Conservation (phyloP, 2,329 filamentous ascomycete species). For the Xylariaceae sp. region DNA sequence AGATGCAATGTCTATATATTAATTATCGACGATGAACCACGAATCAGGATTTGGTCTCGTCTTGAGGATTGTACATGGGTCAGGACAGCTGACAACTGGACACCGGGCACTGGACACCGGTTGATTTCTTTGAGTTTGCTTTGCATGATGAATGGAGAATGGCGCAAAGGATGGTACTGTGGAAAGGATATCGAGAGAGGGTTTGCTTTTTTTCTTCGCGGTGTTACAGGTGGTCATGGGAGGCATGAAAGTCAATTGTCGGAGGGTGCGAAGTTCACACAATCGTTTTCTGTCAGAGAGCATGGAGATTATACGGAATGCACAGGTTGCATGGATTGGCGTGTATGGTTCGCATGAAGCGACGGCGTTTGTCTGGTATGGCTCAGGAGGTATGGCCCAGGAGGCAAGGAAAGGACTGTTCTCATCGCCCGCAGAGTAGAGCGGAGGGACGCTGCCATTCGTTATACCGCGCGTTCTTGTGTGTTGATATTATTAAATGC, state of each 20-base stretch:
- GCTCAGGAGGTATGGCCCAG: neutral
- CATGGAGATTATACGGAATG: conserved; percentile 3
- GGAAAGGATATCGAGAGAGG: conserved; percentile 1
- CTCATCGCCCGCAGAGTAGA: conserved; percentile 5
- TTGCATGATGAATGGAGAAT: neutral
- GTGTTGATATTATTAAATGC: conserved; percentile 1
- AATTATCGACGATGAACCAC: neutral
- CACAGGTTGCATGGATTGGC: conserved; percentile 1
- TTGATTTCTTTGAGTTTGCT: neutral
- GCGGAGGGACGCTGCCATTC: conserved; percentile 6
- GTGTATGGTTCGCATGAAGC: neutral
- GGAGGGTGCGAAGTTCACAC: no score
- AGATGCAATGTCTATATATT: neutral
- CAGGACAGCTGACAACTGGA: no score
- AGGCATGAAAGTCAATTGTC: no score
- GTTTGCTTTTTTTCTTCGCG: neutral
- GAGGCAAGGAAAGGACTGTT: neutral
- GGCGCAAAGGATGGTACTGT: conserved; percentile 2
- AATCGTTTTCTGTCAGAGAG: neutral
- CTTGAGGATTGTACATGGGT: neutral
- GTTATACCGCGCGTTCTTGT: conserved; percentile 4
- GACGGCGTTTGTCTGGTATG: neutral
- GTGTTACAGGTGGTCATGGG: no score
- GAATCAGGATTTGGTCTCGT: neutral
- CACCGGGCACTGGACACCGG: neutral